Evolutionary conservation across 176 grass and related monocot genomes (phyloP).

Genomic region (Aegilops sharonensis): DNA sequence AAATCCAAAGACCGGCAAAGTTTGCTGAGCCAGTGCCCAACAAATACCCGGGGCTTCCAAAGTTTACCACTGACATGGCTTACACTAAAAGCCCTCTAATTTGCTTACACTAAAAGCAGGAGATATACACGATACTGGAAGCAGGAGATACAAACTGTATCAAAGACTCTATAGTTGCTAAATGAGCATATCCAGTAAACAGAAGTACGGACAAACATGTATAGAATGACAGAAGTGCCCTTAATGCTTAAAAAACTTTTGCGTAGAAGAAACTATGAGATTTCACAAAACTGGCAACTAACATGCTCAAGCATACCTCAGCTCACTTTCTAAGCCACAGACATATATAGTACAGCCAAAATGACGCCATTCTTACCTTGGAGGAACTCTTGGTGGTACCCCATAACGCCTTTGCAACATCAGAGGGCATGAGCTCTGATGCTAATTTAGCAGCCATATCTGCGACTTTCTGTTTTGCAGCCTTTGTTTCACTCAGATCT

Average conservation of each 20-base stretch:
- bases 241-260: constrained; percentile 4
- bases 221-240: neutral
- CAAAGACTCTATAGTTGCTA: neutral
- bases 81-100: neutral
- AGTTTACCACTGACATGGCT: neutral
- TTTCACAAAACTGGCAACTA: constrained; percentile 10
- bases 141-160: neutral
- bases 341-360: constrained; percentile 12
- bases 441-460: constrained; percentile 71
- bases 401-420: constrained; percentile 76
- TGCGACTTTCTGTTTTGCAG: constrained; percentile 59
- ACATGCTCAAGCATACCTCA: neutral
- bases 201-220: neutral
- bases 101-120: neutral
- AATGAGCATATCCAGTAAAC: constrained; percentile 4
- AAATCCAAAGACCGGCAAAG: neutral
- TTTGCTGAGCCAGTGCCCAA: neutral
- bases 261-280: neutral
- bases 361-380: constrained; percentile 45
- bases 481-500: constrained; percentile 54
- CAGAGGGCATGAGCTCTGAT: constrained; percentile 87
- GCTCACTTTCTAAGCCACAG: neutral
- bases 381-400: constrained; percentile 64
- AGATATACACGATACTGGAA: neutral
- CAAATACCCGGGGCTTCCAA: neutral